A percentile compares a stretch with the other conserved stretches of the same genome.
These are phyloP conservation scores for Vanrija sp. DNA, from an alignment of 1,284 basidiomycete genomes.

Conservation along the genomic window DNA sequence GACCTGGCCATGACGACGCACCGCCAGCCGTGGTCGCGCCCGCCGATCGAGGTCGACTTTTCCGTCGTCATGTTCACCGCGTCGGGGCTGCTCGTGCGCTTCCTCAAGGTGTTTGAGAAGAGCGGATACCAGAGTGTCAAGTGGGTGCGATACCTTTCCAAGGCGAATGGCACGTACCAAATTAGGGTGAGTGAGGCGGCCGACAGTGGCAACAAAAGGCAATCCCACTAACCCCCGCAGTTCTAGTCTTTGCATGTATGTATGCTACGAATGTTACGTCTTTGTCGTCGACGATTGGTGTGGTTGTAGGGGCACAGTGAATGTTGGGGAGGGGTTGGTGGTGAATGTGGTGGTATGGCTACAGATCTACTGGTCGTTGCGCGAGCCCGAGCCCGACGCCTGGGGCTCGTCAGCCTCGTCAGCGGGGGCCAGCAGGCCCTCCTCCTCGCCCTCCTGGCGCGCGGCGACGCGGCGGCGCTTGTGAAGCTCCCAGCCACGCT, in stretches of 20 bases:
- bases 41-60: constrained; percentile 97
- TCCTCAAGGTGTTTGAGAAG: constrained; percentile 98
- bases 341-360: too few species aligned
- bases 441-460: constrained; percentile 24
- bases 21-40: constrained; percentile 92
- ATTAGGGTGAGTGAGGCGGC: constrained; percentile 32
- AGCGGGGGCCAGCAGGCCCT: constrained; percentile 12
- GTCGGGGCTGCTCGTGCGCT: constrained; percentile 91
- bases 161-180: constrained; percentile 45
- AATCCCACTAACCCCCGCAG: background rate
- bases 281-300: too few species aligned
- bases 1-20: constrained; percentile 79
- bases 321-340: too few species aligned
- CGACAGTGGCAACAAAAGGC: too few species aligned
- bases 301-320: too few species aligned
- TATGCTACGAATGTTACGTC: background rate
- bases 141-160: constrained; percentile 62
- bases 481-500: constrained; percentile 24
- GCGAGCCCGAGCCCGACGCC: background rate
- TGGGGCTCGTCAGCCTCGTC: background rate
- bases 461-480: constrained; percentile 8
- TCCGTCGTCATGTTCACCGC: constrained; percentile 97
- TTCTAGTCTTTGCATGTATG: constrained; percentile 1
- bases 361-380: too few species aligned
- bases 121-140: constrained; percentile 86